A percentile compares a stretch with the other conserved stretches of the same genome.
phyloP scores from a whole-genome alignment of 805 yeast species.

The Ogataea pignaliae region DNA sequence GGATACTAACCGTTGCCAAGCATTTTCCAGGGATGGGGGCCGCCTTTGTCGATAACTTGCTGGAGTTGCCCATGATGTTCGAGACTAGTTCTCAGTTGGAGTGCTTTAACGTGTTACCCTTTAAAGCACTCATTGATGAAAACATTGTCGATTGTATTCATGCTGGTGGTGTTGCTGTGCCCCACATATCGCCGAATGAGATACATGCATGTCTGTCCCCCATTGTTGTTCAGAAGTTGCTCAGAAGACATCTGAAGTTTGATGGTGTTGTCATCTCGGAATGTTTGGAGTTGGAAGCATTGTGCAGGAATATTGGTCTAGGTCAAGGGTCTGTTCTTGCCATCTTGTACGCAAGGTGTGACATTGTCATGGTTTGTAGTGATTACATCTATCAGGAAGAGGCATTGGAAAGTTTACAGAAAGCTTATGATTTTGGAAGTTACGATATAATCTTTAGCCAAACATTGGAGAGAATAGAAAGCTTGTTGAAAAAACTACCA shows the following conservation, averaged over 20 bases:
- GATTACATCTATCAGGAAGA: slow-evolving; percentile 50
- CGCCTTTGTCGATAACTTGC: slow-evolving; percentile 51
- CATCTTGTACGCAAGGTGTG: slow-evolving; percentile 56
- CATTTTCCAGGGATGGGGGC: slow-evolving; percentile 67
- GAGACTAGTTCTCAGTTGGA: slow-evolving; percentile 51
- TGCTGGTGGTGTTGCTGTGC: slow-evolving; percentile 65
- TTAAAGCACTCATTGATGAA: slow-evolving; percentile 41
- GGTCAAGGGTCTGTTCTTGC: slow-evolving; percentile 65
- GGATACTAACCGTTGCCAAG: slow-evolving; percentile 52
- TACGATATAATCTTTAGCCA: slow-evolving; percentile 38
- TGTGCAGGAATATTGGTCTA: slow-evolving; percentile 58
- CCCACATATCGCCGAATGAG: slow-evolving; percentile 55
- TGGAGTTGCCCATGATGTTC: slow-evolving; percentile 55
- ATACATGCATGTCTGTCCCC: slow-evolving; percentile 61
- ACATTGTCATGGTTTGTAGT: slow-evolving; percentile 58
- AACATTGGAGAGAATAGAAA: slow-evolving; percentile 40
- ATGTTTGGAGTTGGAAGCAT: slow-evolving; percentile 59
- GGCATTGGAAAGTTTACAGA: slow-evolving; percentile 40
- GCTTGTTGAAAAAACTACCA: slow-evolving; percentile 36
- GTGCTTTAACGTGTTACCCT: slow-evolving; percentile 47
- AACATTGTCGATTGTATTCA: slow-evolving; percentile 48
- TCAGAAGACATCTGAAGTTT: slow-evolving; percentile 47
- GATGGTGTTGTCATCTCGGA: slow-evolving; percentile 56
- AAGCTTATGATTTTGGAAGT: slow-evolving; percentile 30
- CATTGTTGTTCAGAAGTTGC: slow-evolving; percentile 42